Evolutionary conservation across 805 yeast species (phyloP).

Genomic region (Gaillardinia entomophila): DNA sequence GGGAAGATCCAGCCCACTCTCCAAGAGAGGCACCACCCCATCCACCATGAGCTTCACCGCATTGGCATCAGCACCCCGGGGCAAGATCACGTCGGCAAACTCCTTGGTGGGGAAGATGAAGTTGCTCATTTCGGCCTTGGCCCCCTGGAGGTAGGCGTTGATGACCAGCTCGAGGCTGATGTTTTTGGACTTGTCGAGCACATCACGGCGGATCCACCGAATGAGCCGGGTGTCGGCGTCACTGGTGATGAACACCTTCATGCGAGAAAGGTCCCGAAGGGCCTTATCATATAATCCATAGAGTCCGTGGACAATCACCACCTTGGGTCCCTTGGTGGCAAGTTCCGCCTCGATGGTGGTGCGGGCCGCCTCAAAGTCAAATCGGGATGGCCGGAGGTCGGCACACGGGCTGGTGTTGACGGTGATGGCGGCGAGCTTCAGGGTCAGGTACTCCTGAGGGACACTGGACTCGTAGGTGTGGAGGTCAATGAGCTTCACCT

Average conservation of each 20-base stretch:
- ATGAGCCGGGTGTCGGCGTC: slow-evolving; percentile 82
- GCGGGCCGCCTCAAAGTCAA: slow-evolving; percentile 27
- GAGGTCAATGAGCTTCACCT: slow-evolving; percentile 39
- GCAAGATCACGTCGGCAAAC: slow-evolving; percentile 68
- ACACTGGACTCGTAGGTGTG: slow-evolving; percentile 22
- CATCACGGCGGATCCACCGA: slow-evolving; percentile 61
- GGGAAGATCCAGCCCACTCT: slow-evolving; percentile 6
- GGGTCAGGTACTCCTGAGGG: slow-evolving; percentile 8
- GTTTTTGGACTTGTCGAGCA: slow-evolving; percentile 9
- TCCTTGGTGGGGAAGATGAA: slow-evolving; percentile 66
- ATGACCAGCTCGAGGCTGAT: slow-evolving; percentile 31
- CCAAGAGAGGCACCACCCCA: slow-evolving; percentile 43
- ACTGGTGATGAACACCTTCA: slow-evolving; percentile 73
- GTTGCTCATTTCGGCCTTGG: slow-evolving; percentile 63
- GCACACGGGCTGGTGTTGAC: slow-evolving; percentile 17
- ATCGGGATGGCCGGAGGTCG: slow-evolving; percentile 33
- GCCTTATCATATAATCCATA: slow-evolving; percentile 68
- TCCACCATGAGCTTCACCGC: slow-evolving; percentile 60
- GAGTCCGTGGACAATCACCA: slow-evolving; percentile 60
- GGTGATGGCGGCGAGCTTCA: slow-evolving; percentile 23
- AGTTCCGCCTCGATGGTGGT: slow-evolving; percentile 8
- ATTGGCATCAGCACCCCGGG: slow-evolving; percentile 57
- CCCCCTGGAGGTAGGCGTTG: slow-evolving; percentile 44
- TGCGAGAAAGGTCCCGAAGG: slow-evolving; percentile 49
- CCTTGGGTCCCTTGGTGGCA: slow-evolving; percentile 12